Evolutionary conservation across 768 basidiomycete species (phyloP), one percentile per base, ranked within the genome.

Genomic region (Cystobasidium ongulense): DNA sequence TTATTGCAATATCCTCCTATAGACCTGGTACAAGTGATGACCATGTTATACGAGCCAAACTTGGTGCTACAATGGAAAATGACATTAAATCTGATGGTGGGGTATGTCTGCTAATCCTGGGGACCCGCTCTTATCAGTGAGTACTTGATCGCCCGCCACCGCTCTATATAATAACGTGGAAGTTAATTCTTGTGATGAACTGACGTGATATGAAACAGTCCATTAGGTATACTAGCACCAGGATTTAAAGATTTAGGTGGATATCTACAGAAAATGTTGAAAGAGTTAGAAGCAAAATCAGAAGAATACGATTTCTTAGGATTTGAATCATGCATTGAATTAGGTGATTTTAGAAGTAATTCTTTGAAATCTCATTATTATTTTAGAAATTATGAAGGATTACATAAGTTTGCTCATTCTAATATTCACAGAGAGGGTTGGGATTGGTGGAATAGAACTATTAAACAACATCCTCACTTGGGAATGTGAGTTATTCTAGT

Each of bases 361-460:
- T 4, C 25, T 13, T 5, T 35, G 23, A 59, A 29, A 35, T 7
- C 29, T 11, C 57, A 59, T 59, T 59, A 59, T 35, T 59, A 59
- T 29, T 59, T 59, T 35, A 27, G 57, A 29, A 59, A 59, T 35
- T 59, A 59, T 59, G 27, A 59, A 11, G 57, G 57, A 29, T 35
- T 59, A 29, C 27, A 59, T 59, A 59, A 59, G 21, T 59, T 59
- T 59, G 57, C 57, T 59, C 57, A 59, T 35, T 59, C 57, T 59
- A 23, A 59, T 27, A 29, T 35, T 59, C 57, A 59, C 29, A 27
- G 57, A 59, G 27, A 59, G 13, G 57, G 57, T 59, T 59, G 57
- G 57, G 57, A 59, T 59, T 59, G 57, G 57, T 59, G 57, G 57
- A 59, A 59, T 59, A 27, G 15, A 29, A 59, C 57, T 4, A 4